Evolutionary conservation across 306 rosid species (phyloP), one percentile per base, ranked within the genome.

Genomic region (Calophaca sinica): DNA sequence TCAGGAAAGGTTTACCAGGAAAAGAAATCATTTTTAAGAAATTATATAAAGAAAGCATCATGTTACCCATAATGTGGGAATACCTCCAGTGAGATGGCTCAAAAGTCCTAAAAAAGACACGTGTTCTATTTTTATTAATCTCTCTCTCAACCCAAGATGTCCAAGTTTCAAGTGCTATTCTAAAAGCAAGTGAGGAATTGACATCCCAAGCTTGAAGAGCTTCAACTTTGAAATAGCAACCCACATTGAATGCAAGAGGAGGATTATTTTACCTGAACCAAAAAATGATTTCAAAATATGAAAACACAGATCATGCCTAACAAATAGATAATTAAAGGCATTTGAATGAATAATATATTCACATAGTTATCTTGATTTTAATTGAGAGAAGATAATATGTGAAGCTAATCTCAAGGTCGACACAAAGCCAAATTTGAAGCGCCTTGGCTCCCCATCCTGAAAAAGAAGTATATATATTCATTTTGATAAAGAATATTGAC

Each of bases 81-180:
- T 85, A 92, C 97, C 93, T 89, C 97, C 97, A 92, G 81, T 92
- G 97, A 65, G 96, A 88, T 48, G 97, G 96, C 67, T 92, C 97
- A 73, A 74, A 88, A 38, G 96, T 90, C 68, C 97, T 91, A 73
- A 92, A 89, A 82, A 88, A 90, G 75, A 92, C 82, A 9, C 50
- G 84, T 0, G 97, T 92, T 87, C 83, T 84, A 33, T 79, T 81
- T 66, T 69, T 76, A 57, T 88, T 49, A 48, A 92, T 90, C 42
- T 77, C 80, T 70, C 82, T 85, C 52, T 90, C 92, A 59, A 85
- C 84, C 94, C 97, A 92, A 9, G 91, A 86, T 42, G 92, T 88
- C 96, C 90, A 92, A 35, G 96, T 90, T 66, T 77, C 75, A 39
- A 92, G 80, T 20, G 96, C 96, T 35, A 71, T 81, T 80, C 81